Base-by-base conservation (phyloP, 108 stramenopile species). In the Nitzschia sp. region DNA sequence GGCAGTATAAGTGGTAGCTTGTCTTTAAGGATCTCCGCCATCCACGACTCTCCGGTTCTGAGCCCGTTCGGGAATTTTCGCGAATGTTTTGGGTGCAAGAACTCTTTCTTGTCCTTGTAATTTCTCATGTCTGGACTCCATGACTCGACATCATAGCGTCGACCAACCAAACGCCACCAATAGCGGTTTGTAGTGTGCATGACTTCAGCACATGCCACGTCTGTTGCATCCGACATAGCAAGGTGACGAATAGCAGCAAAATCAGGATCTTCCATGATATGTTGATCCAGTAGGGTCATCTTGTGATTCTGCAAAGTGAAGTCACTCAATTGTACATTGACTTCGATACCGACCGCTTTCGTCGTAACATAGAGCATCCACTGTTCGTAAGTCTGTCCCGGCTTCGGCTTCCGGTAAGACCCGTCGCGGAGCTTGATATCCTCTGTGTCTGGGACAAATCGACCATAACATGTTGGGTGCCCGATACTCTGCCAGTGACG, bases 231-330 rank as follows among this genome's bases (percentile, higher is more conserved):
- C 13, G 66, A 75, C 50, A 90, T 63, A 11, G 84, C 88, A 9
- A 75, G 72, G 58, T 72, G 76, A 17, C 80, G 75, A 9, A 84
- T 82, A 32, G 79, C 63, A 23, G 72, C 72, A 71, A 99, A 98
- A 70, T 97, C 97, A 6, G 72, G 85, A 75, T 97, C 89, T 15
- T 88, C 87, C 73, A 94, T 74, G 26, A 99, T 92, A 41, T 91
- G 81, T 2, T 78, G 83, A 67, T 97, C 96, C 5, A 99, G 86
- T 29, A 97, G 71, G 44, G 92, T 88, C 94, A 98, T 97, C 63
- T 97, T 94, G 85, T 98, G 98, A 66, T 96, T 96, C 66, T 98
- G 96, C 30, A 99, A 80, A 2, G 98, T 98, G 75, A 98, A 98
- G 74, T 99, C 98, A 53, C 96, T 95, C 16, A 98, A 86, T 69